Base-by-base conservation (phyloP, 1,284 basidiomycete species). In the Malassezia sympodialis region DNA sequence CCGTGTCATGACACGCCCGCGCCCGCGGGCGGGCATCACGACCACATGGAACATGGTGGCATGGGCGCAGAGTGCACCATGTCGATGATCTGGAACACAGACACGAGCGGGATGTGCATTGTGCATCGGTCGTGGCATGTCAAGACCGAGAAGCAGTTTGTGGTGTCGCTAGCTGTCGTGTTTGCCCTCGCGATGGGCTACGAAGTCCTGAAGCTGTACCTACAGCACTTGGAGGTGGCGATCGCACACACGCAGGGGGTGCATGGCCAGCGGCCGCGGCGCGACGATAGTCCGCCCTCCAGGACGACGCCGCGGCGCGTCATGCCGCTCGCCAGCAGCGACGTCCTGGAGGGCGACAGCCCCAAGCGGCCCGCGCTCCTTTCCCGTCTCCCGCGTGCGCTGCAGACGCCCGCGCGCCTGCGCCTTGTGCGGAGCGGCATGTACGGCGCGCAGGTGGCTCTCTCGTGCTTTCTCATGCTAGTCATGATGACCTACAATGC, bases 401-500 rank as follows among this genome's bases (percentile, higher is more conserved):
- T 56, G 10, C 54, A 46, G 12, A 56, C 49, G n/a, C 55, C 55
- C 1, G 31, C 43, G 23, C 49, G 55, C 7, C 37, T 57, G n/a
- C 43, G 41, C 11, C 17, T 24, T 8, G 23, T 57, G 17, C 35
- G 51, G 2, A 54, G 61, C 3, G 30, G 26, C 0, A 34, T 67
- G 11, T 68, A 69, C 45, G 66, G 64, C 26, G 19, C 39, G 0
- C 51, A 49, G 6, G 57, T 67, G 8, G 43, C 40, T 1, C 37
- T 68, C 11, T 58, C 62, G n/a, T 65, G 67, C 21, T 35, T 57
- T 15, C 42, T 69, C 8, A 69, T 69, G 68, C 47, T 69, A 23
- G 54, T 68, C 0, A 58, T 59, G 17, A 69, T 69, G 68, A 65
- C 66, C 1, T 69, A 68, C 53, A 69, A 69, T 46, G 60, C 57